phyloP scores from a whole-genome alignment of 1,284 basidiomycete species.

The Cryptococcus jaspeensis region DNA sequence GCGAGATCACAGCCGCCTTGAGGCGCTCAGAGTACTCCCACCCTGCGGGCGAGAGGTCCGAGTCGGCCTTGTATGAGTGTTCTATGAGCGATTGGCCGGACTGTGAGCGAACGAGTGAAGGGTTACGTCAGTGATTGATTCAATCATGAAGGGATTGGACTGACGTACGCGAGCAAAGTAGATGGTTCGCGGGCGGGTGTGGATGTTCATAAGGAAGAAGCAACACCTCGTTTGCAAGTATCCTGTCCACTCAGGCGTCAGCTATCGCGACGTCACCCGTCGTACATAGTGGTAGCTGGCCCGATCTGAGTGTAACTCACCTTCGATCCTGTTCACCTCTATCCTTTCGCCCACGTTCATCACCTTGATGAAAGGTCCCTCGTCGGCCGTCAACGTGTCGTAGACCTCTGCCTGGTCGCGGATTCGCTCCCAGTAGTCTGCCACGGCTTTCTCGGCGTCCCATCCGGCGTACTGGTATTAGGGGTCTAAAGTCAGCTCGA shows the following conservation, averaged over 20 bases:
- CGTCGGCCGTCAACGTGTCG: constrained; percentile 59
- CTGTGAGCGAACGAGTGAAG: constrained; percentile 44
- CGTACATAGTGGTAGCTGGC: not conserved
- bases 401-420: constrained; percentile 82
- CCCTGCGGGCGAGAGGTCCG: constrained; percentile 89
- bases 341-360: constrained; percentile 95
- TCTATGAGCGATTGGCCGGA: constrained; percentile 95
- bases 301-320: no score
- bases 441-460: constrained; percentile 86
- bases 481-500: not conserved
- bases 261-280: not conserved
- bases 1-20: constrained; percentile 78
- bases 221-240: constrained; percentile 68
- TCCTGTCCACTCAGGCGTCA: constrained; percentile 22
- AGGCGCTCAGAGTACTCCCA: constrained; percentile 90
- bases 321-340: constrained; percentile 72
- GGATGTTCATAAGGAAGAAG: constrained; percentile 93
- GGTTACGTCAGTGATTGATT: not conserved
- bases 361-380: constrained; percentile 92
- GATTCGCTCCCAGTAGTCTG: constrained; percentile 90
- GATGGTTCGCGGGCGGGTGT: constrained; percentile 84
- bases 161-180: constrained; percentile 81
- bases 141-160: not conserved
- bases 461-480: constrained; percentile 75
- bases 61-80: constrained; percentile 98